phyloP scores from a whole-genome alignment of 2,329 filamentous ascomycete genomes.

The Cladosporium sp. region DNA sequence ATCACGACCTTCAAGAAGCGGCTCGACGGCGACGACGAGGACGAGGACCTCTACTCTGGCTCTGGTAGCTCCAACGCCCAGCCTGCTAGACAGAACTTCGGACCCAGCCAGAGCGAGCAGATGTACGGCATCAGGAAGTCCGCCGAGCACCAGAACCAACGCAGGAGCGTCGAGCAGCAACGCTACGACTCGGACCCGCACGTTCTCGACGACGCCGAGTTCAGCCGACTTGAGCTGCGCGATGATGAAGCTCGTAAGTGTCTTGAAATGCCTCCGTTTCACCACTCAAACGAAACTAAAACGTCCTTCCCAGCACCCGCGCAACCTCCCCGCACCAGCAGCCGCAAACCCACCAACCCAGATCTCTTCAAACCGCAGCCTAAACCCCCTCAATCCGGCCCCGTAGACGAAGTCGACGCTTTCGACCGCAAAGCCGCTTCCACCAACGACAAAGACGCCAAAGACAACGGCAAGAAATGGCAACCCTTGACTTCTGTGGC shows the following conservation, averaged over 20 bases:
- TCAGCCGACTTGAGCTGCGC: conserved; percentile 61
- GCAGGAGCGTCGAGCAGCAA: conserved; percentile 78
- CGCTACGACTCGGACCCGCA: conserved; percentile 93
- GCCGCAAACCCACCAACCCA: conserved; percentile 67
- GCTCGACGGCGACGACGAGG: conserved; percentile 82
- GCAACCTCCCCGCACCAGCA: conserved; percentile 47
- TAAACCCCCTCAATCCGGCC: conserved; percentile 52
- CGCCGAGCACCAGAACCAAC: conserved; percentile 23
- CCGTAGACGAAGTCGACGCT: conserved; percentile 74
- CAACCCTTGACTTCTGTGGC: conserved; percentile 85
- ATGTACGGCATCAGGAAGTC: conserved; percentile 35
- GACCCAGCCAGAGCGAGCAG: conserved; percentile 34
- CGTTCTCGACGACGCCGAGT: conserved; percentile 77
- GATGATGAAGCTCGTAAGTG: conserved; percentile 53
- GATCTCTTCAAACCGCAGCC: conserved; percentile 72
- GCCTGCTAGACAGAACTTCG: conserved; percentile 34
- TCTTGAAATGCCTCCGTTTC: neutral
- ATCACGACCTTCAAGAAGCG: conserved; percentile 88
- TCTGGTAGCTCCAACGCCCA: conserved; percentile 20
- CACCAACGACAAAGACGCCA: conserved; percentile 28
- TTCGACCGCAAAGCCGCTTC: conserved; percentile 65
- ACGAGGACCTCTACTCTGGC: conserved; percentile 42
- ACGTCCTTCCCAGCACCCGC: conserved; percentile 46
- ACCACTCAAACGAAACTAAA: conserved; percentile 21
- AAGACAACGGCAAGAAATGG: conserved; percentile 81